These are phyloP conservation scores for Wallacemonas sp. DNA, from an alignment of 208 protist genomes.

Conservation along the genomic window DNA sequence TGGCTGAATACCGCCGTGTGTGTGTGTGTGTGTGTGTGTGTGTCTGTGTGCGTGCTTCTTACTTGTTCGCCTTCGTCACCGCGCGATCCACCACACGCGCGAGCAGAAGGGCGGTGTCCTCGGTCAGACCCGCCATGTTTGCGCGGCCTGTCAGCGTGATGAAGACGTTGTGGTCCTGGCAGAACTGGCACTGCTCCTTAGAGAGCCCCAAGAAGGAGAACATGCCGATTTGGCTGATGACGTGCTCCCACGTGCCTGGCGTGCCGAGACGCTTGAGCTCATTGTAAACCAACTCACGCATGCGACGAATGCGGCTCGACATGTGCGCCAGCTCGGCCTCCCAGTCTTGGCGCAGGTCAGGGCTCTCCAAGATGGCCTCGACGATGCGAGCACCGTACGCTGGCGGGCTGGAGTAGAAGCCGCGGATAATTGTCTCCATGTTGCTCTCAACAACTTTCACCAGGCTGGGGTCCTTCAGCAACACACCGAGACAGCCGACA, in stretches of 20 bases:
- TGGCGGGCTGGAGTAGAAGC: slow-evolving; percentile 96
- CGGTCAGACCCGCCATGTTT: slow-evolving; percentile 84
- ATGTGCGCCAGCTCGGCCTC: slow-evolving; percentile 90
- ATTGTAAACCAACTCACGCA: slow-evolving; percentile 77
- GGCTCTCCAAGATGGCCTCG: slow-evolving; percentile 84
- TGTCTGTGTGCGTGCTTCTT: neutral
- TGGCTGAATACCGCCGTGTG: too few species aligned
- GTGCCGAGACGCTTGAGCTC: slow-evolving; percentile 73
- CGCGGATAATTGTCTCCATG: slow-evolving; percentile 87
- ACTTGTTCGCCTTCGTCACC: slow-evolving; percentile 32
- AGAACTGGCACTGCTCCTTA: slow-evolving; percentile 76
- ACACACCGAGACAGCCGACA: slow-evolving; percentile 88
- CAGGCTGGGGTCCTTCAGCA: slow-evolving; percentile 55
- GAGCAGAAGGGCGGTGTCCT: slow-evolving; percentile 53
- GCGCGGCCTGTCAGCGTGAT: slow-evolving; percentile 72
- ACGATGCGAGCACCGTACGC: slow-evolving; percentile 96
- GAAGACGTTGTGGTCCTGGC: slow-evolving; percentile 71
- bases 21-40: neutral
- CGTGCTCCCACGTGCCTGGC: slow-evolving; percentile 94
- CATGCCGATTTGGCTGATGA: slow-evolving; percentile 98
- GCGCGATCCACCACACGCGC: slow-evolving; percentile 68
- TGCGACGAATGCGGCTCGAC: slow-evolving; percentile 77
- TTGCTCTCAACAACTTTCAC: slow-evolving; percentile 73
- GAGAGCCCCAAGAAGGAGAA: slow-evolving; percentile 97
- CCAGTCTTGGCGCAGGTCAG: slow-evolving; percentile 86